Evolutionary conservation across 257 asterid genomes (phyloP), one percentile per base, ranked within the genome.

Genomic region (Solanum ossicruentum): DNA sequence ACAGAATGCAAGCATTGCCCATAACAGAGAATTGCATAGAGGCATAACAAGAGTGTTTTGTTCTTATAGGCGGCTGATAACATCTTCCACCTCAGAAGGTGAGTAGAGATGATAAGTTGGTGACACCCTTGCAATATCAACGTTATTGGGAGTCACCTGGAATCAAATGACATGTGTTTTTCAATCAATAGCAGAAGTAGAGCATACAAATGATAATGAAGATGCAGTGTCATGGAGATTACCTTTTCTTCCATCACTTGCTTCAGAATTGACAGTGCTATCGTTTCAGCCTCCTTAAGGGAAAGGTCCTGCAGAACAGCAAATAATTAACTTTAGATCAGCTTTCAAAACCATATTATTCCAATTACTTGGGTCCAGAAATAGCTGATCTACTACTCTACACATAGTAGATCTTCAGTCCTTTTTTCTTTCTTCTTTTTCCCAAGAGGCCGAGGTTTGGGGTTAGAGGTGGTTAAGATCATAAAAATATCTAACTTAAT

Each of bases 231-330:
- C 82, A 23, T 49, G 43, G 82, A 49, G 79, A 39, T 79, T 88
- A 93, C 98, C 95, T 94, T 93, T 84, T 94, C 98, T 92, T 94
- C 98, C 98, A 94, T 93, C 77, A 94, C 98, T 89, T 93, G 97
- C 88, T 94, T 93, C 41, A 94, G 94, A 87, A 93, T 94, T 82
- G 97, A 92, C 65, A 94, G 97, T 2, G 97, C 98, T 71, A 91
- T 92, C 43, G 92, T 94, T 87, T 94, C 98, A 65, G 98, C 98
- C 88, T 94, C 98, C 87, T 88, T 88, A 51, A 93, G 94, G 78
- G 97, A 86, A 79, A 94, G 90, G 65, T 92, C 93, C 98, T 93
- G 92, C 85, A 89, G 82, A 84, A 65, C 17, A 78, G 65, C 49
- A 52, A 78, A 78, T 77, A 52, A 71, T 21, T 41, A 78, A n/a